phyloP scores from a whole-genome alignment of 192 early-diverging fungal species.

The Mortierella antarctica region DNA sequence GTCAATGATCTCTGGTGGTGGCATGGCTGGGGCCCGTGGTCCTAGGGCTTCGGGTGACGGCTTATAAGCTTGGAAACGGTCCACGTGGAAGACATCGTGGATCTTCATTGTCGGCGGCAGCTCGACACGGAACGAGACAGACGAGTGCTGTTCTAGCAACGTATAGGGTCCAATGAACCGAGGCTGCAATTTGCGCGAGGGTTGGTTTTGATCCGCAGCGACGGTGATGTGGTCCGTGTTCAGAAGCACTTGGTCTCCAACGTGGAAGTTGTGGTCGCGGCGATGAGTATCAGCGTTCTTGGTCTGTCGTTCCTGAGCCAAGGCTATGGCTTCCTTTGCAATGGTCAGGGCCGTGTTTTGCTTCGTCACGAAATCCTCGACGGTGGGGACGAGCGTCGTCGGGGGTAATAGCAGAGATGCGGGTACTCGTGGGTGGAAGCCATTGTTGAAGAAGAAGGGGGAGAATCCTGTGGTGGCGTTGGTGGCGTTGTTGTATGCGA shows the following conservation, averaged over 20 bases:
- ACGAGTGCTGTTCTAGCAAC: not conserved
- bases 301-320: no score
- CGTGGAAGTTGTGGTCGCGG: no score
- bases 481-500: constrained; percentile 63
- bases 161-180: not conserved
- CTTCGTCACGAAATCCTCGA: no score
- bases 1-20: not conserved
- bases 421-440: constrained; percentile 23
- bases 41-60: not conserved
- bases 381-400: no score
- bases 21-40: not conserved
- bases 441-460: constrained; percentile 38
- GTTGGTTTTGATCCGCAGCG: not conserved
- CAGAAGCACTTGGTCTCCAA: no score
- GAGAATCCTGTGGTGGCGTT: constrained; percentile 28
- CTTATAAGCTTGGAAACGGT: not conserved
- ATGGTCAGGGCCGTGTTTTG: no score
- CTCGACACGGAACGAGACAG: constrained; percentile 3
- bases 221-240: constrained; percentile 10
- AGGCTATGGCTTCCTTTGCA: no score
- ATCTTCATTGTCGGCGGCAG: constrained; percentile 8
- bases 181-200: not conserved
- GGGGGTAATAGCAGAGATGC: constrained; percentile 1
- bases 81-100: constrained; percentile 1
- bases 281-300: no score